Evolutionary conservation across 768 basidiomycete species (phyloP).

Genomic region (Leccinum subtestaceum): DNA sequence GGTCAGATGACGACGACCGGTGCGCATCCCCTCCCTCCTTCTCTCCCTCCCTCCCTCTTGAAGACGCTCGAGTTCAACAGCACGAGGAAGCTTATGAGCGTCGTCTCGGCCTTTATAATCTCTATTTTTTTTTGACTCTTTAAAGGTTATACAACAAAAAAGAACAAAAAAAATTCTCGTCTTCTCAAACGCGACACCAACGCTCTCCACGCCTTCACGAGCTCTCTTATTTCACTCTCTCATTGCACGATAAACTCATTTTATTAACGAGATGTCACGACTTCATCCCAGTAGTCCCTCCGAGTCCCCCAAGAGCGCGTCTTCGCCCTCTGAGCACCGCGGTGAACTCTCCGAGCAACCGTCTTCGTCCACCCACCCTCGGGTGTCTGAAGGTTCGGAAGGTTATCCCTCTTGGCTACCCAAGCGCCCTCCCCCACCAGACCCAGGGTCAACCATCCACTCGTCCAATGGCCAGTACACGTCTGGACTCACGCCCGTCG

Average conservation of each 20-base stretch:
- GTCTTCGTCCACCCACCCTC: slow-evolving; percentile 34
- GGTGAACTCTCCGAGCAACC: slow-evolving; percentile 34
- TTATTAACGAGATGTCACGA: slow-evolving; percentile 39
- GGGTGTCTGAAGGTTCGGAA: slow-evolving; percentile 47
- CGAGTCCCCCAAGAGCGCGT: slow-evolving; percentile 32
- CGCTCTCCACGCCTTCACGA: slow-evolving; percentile 28
- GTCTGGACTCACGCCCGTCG: slow-evolving; percentile 32
- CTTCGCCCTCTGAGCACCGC: slow-evolving; percentile 27
- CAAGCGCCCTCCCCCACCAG: slow-evolving; percentile 70
- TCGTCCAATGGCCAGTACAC: slow-evolving; percentile 46
- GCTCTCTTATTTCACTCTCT: slow-evolving; percentile 27
- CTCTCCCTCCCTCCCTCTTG: too few relatives aligned
- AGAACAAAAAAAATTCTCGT: slow-evolving; percentile 12
- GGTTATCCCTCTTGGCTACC: slow-evolving; percentile 88
- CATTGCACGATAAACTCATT: slow-evolving; percentile 29
- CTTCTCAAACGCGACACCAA: slow-evolving; percentile 35
- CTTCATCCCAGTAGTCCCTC: slow-evolving; percentile 29
- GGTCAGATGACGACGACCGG: too few relatives aligned
- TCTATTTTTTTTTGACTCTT: slow-evolving; percentile 6
- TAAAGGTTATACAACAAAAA: slow-evolving; percentile 15
- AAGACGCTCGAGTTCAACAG: too few relatives aligned
- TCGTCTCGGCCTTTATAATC: slow-evolving; percentile 14
- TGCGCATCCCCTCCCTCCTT: too few relatives aligned
- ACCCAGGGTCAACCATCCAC: slow-evolving; percentile 68
- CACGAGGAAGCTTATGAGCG: too few relatives aligned